These are phyloP conservation scores for Aurinia saxatilis DNA, from an alignment of 345 rosid species.

Conservation along the genomic window DNA sequence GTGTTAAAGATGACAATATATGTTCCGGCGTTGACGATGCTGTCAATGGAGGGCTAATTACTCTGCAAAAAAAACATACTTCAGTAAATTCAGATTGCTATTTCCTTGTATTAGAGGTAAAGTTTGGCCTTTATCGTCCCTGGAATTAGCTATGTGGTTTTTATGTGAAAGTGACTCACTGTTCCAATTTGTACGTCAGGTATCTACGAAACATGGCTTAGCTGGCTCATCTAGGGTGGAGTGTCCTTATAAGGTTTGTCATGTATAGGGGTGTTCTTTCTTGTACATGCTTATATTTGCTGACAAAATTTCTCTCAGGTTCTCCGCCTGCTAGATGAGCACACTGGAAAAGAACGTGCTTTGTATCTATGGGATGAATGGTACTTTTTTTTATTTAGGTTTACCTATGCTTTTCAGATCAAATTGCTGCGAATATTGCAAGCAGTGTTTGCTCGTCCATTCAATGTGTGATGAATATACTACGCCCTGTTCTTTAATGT, in stretches of 20 bases:
- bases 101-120: slow-evolving; percentile 92
- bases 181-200: slow-evolving; percentile 38
- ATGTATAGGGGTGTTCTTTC: not conserved
- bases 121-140: not conserved
- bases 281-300: slow-evolving; percentile 6
- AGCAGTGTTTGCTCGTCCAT: not conserved
- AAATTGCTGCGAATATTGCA: not conserved
- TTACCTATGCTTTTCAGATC: slow-evolving; percentile 6
- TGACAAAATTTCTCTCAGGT: slow-evolving; percentile 50
- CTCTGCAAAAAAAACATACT: slow-evolving; percentile 20
- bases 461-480: slow-evolving; percentile 4
- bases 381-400: slow-evolving; percentile 30
- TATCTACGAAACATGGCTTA: slow-evolving; percentile 53
- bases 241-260: slow-evolving; percentile 60
- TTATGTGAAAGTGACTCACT: slow-evolving; percentile 6
- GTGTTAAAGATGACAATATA: slow-evolving; percentile 23
- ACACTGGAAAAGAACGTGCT: slow-evolving; percentile 70
- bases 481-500: not conserved
- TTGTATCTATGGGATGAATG: slow-evolving; percentile 83
- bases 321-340: slow-evolving; percentile 84
- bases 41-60: slow-evolving; percentile 20
- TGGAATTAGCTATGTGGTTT: slow-evolving; percentile 4
- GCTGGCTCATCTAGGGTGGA: slow-evolving; percentile 33
- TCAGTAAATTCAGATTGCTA: slow-evolving; percentile 26
- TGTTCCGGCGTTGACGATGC: slow-evolving; percentile 13